These are phyloP conservation scores for Aegilops bicornis DNA, from an alignment of 176 grass and related monocot genomes.

Conservation along the genomic window DNA sequence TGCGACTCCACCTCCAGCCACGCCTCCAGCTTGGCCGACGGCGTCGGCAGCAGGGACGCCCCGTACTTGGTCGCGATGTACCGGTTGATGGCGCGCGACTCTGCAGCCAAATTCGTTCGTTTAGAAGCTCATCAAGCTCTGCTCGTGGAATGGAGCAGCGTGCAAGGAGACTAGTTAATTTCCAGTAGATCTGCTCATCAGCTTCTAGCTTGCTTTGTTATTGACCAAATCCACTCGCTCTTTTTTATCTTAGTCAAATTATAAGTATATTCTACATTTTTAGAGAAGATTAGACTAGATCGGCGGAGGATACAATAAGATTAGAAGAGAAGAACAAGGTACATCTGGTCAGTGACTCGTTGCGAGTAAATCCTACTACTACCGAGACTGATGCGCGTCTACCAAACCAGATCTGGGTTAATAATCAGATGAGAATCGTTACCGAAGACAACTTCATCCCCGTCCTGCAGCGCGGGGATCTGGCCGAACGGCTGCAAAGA, in stretches of 20 bases:
- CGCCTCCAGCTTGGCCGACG: slow-evolving; percentile 51
- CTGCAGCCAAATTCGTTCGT: slow-evolving; percentile 5
- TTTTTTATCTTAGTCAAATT: background rate
- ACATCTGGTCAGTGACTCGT: background rate
- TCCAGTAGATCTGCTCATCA: background rate
- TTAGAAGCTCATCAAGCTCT: too few relatives aligned
- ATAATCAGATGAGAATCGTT: background rate
- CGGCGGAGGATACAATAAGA: background rate
- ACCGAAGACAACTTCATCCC: slow-evolving; percentile 67
- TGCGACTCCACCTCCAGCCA: slow-evolving; percentile 84
- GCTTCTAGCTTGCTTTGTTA: background rate
- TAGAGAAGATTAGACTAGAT: too few relatives aligned
- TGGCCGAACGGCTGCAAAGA: slow-evolving; percentile 82
- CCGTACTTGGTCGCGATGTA: slow-evolving; percentile 77
- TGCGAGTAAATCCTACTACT: too few relatives aligned
- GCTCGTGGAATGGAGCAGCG: too few relatives aligned
- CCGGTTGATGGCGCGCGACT: slow-evolving; percentile 77
- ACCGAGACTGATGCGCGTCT: too few relatives aligned
- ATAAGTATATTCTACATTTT: background rate
- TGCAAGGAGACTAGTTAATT: too few relatives aligned
- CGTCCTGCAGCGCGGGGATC: slow-evolving; percentile 78
- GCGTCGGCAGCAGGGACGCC: slow-evolving; percentile 30
- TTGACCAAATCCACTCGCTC: background rate
- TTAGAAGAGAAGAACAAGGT: background rate
- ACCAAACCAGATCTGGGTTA: too few relatives aligned